A percentile compares a stretch with the other conserved stretches of the same genome.
Conservation (phyloP, 805 yeast species). For the Ogataea polymorpha region DNA sequence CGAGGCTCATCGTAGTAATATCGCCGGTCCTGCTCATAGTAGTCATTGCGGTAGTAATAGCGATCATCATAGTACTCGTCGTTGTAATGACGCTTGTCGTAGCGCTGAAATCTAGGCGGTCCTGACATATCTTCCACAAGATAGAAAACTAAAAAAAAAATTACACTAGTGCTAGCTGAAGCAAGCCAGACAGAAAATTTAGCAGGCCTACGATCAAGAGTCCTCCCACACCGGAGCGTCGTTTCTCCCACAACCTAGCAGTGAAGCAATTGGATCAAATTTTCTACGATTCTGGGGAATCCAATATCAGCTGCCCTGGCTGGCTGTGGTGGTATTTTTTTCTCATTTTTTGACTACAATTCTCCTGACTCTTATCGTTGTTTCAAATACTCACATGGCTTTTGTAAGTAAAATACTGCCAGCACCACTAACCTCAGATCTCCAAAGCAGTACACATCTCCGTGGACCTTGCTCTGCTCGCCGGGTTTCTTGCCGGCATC, state of each 20-base stretch:
- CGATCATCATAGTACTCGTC: conserved; percentile 6
- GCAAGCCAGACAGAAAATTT: background rate
- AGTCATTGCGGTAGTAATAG: conserved; percentile 5
- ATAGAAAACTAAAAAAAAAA: conserved; percentile 2
- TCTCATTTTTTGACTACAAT: too few relatives aligned
- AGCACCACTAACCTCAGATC: conserved; percentile 15
- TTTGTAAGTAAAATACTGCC: conserved; percentile 8
- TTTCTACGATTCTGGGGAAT: too few relatives aligned
- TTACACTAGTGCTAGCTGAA: background rate
- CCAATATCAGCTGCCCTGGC: too few relatives aligned
- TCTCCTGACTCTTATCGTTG: too few relatives aligned
- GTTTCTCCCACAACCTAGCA: too few relatives aligned
- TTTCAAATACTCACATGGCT: conserved; percentile 3
- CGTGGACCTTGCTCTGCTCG: conserved; percentile 57
- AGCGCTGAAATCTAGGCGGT: conserved; percentile 6
- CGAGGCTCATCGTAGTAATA: conserved; percentile 8
- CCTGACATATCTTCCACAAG: conserved; percentile 4
- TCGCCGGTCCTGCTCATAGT: conserved; percentile 5
- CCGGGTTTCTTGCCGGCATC: conserved; percentile 70
- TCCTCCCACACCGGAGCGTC: too few relatives aligned
- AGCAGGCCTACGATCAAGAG: too few relatives aligned
- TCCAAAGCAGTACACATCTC: conserved; percentile 55
- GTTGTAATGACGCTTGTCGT: conserved; percentile 3
- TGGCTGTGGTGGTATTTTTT: too few relatives aligned
- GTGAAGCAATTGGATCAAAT: too few relatives aligned